Evolutionary conservation across 73 alveolate genomes (phyloP), one percentile per base, ranked within the genome.

Genomic region (Diophrys sp.): DNA sequence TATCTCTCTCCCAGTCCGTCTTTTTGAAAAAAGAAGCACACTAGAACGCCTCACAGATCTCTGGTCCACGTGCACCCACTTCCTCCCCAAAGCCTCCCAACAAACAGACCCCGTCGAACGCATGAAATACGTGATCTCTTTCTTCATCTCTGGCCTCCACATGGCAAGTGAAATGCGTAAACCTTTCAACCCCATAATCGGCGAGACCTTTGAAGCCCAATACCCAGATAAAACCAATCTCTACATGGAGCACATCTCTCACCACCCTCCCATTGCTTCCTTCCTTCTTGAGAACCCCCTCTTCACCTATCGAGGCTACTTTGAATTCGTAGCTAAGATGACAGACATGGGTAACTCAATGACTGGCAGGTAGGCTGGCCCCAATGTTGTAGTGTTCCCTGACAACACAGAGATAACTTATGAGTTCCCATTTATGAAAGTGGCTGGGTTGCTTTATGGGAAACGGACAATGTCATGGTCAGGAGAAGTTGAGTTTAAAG

Each of bases 111-210:
- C 97, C 23, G 78, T 90, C 57, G 98, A 95, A 62, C 81, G 97
- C 67, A 77, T 92, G 74, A 91, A 92, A 84, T 27, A 1, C 1
- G 94, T 89, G 2, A 91, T 90, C 55, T 70, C 95, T 23, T 92
- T 92, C 79, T 80, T 74, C 54, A 62, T 93, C 68, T 69, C 95
- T 18, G 96, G 97, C 34, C 70, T 91, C 82, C 90, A 91, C 79
- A 82, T 73, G 79, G 89, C 70, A 68, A 88, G 94, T 0, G 71
- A 72, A 34, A 89, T 90, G 79, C 78, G 89, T 73, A 97, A 97
- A 68, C 99, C 99, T 1, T 95, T 97, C 71, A 97, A 97, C 85
- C 99, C 99, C 0, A 93, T 89, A 56, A 77, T 97, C 27, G 99
- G 99, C 66, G 99, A 97, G 82, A 97, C 99, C 5, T 94, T 90